A percentile compares a stretch with the other conserved stretches of the same genome.
Evolutionary conservation across 768 basidiomycete species (phyloP).

Genomic region (Neoboletus brunneissimus): DNA sequence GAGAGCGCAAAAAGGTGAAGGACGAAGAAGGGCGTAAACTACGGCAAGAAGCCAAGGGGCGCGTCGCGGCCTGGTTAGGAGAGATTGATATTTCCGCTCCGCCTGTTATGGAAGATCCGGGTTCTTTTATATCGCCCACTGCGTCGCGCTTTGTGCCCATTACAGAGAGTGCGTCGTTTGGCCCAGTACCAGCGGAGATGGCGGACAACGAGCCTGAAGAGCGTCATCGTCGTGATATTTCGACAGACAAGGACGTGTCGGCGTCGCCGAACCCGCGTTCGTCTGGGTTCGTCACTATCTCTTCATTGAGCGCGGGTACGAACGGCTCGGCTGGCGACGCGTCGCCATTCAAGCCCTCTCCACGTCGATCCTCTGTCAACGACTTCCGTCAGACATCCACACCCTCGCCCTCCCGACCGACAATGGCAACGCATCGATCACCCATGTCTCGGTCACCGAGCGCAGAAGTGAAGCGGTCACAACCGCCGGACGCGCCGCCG

Average conservation of each 20-base stretch:
- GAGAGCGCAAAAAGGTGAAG: conserved; percentile 30
- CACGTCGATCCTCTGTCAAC: conserved; percentile 22
- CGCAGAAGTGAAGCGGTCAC: conserved; percentile 8
- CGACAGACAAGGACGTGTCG: conserved; percentile 23
- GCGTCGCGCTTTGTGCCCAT: conserved; percentile 29
- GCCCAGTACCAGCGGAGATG: conserved; percentile 8
- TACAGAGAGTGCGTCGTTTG: conserved; percentile 23
- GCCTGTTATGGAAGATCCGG: conserved; percentile 39
- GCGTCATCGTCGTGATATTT: not conserved
- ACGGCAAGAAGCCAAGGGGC: conserved; percentile 55
- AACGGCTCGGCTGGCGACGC: not conserved
- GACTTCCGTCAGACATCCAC: conserved; percentile 12
- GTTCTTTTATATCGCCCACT: conserved; percentile 34
- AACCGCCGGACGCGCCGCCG: not conserved
- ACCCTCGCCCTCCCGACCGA: not conserved
- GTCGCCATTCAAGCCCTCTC: conserved; percentile 12
- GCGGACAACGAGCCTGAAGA: conserved; percentile 1
- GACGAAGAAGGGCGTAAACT: conserved; percentile 39
- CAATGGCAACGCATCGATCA: not conserved
- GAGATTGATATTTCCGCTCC: conserved; percentile 57
- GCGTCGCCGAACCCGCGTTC: conserved; percentile 67
- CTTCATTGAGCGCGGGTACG: conserved; percentile 41
- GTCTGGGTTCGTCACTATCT: conserved; percentile 71
- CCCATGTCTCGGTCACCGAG: conserved; percentile 15
- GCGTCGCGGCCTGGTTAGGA: conserved; percentile 79